These are phyloP conservation scores for Monosporascus ibericus DNA, from an alignment of 2,329 filamentous ascomycete genomes.

Conservation along the genomic window DNA sequence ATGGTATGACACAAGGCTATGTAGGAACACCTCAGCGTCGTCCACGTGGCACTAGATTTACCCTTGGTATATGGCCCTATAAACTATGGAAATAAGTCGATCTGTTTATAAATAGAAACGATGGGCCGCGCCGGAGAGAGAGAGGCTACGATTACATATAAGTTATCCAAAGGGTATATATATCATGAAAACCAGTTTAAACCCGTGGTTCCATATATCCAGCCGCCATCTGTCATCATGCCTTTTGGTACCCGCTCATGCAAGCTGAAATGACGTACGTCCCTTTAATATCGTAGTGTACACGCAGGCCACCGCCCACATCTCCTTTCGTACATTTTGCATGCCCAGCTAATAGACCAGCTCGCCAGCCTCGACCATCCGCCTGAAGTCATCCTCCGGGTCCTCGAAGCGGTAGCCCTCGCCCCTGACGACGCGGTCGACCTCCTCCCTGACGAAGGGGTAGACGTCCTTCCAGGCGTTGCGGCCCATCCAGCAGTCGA, in stretches of 20 bases:
- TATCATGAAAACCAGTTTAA: not conserved
- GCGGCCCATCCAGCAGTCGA: constrained; percentile 58
- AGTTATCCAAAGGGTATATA: not conserved
- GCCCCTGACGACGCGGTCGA: constrained; percentile 45
- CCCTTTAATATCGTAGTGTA: too few relatives aligned
- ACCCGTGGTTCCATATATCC: not conserved
- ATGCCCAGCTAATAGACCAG: constrained; percentile 27
- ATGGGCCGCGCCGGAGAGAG: not conserved
- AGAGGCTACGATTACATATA: not conserved
- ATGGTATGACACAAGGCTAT: too few relatives aligned
- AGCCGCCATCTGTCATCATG: not conserved
- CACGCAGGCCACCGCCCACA: too few relatives aligned
- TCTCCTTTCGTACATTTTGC: not conserved
- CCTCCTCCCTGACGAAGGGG: constrained; percentile 47
- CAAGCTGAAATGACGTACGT: too few relatives aligned
- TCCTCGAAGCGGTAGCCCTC: constrained; percentile 35
- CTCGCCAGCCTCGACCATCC: constrained; percentile 34
- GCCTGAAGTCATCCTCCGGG: constrained; percentile 36
- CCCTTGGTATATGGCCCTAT: too few relatives aligned
- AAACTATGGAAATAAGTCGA: too few relatives aligned
- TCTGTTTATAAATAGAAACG: not conserved
- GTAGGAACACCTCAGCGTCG: too few relatives aligned
- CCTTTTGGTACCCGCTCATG: too few relatives aligned
- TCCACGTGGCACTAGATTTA: too few relatives aligned
- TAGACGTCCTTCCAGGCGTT: constrained; percentile 55